Evolutionary conservation across 306 rosid genomes (phyloP).

Genomic region (Rosa persica): DNA sequence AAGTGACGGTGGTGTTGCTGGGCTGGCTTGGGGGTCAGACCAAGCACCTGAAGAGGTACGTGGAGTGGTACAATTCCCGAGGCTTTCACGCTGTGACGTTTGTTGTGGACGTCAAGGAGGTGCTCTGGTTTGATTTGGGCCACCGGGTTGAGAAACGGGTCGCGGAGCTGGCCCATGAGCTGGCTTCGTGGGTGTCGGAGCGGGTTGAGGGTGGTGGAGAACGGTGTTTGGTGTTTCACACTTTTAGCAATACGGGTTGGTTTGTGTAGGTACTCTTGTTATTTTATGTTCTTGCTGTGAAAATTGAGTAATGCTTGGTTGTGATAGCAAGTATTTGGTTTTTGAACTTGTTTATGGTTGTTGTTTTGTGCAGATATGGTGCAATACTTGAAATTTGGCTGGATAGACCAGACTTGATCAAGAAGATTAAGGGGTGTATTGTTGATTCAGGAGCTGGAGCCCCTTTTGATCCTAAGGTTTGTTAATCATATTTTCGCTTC

Average conservation of each 20-base stretch:
- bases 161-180: conserved; percentile 43
- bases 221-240: conserved; percentile 70
- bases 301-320: neutral
- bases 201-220: conserved; percentile 56
- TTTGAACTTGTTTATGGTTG: neutral
- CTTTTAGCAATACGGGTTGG: conserved; percentile 97
- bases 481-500: neutral
- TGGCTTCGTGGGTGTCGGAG: conserved; percentile 66
- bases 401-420: conserved; percentile 47
- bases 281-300: neutral
- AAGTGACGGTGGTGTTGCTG: conserved; percentile 60
- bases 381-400: conserved; percentile 54
- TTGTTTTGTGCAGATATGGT: conserved; percentile 59
- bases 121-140: conserved; percentile 58
- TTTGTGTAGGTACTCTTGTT: conserved; percentile 65
- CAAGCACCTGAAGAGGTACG: conserved; percentile 76
- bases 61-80: conserved; percentile 76
- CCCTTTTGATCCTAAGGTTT: conserved; percentile 82
- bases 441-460: conserved; percentile 91
- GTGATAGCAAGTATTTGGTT: neutral
- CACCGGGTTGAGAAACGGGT: conserved; percentile 49
- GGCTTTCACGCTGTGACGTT: conserved; percentile 72
- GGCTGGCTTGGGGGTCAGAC: conserved; percentile 88
- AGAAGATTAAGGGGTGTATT: conserved; percentile 74
- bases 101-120: conserved; percentile 55